These are phyloP conservation scores for Dothistroma septosporum DNA, from an alignment of 2,329 filamentous ascomycete species.

Conservation along the genomic window DNA sequence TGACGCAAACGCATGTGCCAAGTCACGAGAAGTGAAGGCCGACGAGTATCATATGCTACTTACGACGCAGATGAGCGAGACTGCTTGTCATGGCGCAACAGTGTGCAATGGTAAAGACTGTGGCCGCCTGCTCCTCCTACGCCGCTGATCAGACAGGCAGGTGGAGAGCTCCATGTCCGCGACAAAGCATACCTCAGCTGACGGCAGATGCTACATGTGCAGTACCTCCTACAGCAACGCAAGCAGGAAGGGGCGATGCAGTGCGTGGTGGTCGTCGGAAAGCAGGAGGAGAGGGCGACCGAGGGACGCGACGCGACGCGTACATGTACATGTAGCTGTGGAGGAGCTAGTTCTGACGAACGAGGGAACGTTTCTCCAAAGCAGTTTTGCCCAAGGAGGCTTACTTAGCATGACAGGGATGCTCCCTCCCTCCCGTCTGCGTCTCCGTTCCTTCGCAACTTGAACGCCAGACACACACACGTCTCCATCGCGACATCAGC, in stretches of 20 bases:
- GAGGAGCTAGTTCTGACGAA: no score
- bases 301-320: no score
- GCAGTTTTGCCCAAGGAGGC: no score
- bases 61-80: neutral
- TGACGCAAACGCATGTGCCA: neutral
- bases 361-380: neutral
- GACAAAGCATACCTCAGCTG: neutral
- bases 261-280: neutral
- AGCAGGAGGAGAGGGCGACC: slow-evolving; percentile 4
- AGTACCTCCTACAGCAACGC: neutral
- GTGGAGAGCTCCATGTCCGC: neutral
- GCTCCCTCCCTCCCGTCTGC: neutral
- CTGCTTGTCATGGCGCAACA: neutral
- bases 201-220: neutral
- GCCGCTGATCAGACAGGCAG: slow-evolving; percentile 3
- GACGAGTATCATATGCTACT: neutral
- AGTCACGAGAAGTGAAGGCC: neutral
- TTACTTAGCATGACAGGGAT: neutral
- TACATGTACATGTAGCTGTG: no score
- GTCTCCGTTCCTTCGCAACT: neutral
- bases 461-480: neutral
- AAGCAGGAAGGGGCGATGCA: neutral
- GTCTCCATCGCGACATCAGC: slow-evolving; percentile 6
- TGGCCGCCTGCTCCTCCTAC: neutral
- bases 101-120: neutral